Evolutionary conservation across 257 asterid species (phyloP).

Genomic region (Nicotiana benthamiana): DNA sequence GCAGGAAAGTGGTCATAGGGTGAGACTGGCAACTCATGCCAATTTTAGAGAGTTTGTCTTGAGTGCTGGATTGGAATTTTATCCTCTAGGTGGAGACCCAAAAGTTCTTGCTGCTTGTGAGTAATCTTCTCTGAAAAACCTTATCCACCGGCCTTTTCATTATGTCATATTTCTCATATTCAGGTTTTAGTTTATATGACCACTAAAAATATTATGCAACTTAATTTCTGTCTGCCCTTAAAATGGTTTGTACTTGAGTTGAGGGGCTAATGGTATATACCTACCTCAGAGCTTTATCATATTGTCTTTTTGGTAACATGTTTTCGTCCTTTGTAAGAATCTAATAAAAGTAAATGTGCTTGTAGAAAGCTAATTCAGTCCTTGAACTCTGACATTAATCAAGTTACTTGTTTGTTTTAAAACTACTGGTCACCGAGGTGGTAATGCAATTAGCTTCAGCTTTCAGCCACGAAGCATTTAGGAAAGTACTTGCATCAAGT

Average conservation of each 20-base stretch:
- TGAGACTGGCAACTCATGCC: constrained; percentile 74
- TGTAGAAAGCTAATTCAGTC: background rate
- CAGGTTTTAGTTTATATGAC: background rate
- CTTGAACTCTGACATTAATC: background rate
- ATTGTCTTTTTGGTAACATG: background rate
- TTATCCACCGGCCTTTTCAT: background rate
- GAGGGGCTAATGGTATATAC: background rate
- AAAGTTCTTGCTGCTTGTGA: constrained; percentile 88
- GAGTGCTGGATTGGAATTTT: constrained; percentile 80
- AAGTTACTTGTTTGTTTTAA: background rate
- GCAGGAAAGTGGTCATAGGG: constrained; percentile 88
- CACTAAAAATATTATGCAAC: background rate
- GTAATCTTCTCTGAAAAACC: constrained; percentile 14
- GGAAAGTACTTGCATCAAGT: background rate
- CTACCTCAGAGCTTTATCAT: background rate
- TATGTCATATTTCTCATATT: background rate
- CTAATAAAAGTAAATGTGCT: background rate
- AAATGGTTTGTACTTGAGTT: background rate
- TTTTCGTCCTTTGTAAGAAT: background rate
- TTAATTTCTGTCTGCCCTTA: background rate
- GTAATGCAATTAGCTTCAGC: background rate
- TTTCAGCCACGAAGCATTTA: background rate
- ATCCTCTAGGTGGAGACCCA: constrained; percentile 89
- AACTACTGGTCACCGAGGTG: background rate
- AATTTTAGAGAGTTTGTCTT: constrained; percentile 76